Evolutionary conservation across 768 basidiomycete species (phyloP).

Genomic region (Rhizopogon sp.): DNA sequence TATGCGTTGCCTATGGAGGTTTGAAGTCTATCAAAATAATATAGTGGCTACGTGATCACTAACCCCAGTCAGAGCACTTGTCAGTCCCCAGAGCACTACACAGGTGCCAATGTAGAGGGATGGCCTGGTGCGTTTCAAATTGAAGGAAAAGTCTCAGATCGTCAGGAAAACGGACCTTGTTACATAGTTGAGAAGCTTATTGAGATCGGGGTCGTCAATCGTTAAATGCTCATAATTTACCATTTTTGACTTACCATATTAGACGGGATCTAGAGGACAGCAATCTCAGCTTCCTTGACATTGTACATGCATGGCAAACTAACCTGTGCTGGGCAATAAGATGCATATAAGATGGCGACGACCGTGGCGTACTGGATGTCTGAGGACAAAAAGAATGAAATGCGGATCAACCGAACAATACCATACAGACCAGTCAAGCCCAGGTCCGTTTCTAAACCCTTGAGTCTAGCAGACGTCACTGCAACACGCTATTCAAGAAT

Average conservation of each 20-base stretch:
- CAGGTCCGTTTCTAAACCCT: constrained; percentile 47
- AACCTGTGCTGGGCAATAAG: constrained; percentile 59
- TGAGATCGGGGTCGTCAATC: not conserved
- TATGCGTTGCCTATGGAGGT: constrained; percentile 41
- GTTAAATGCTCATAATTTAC: not conserved
- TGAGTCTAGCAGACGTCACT: constrained; percentile 44
- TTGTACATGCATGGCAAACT: not conserved
- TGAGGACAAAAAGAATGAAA: constrained; percentile 11
- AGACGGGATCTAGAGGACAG: constrained; percentile 35
- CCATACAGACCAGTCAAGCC: constrained; percentile 34
- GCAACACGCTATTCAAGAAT: constrained; percentile 35
- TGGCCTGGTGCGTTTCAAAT: constrained; percentile 34
- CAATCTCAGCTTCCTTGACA: not conserved
- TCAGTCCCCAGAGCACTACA: constrained; percentile 59
- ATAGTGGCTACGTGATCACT: constrained; percentile 7
- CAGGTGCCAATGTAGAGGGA: constrained; percentile 58
- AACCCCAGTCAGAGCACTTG: constrained; percentile 58
- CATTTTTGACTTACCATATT: constrained; percentile 42
- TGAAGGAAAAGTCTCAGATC: not conserved
- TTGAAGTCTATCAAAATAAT: not conserved
- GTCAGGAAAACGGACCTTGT: constrained; percentile 31
- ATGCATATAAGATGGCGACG: constrained; percentile 52
- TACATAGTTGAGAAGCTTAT: constrained; percentile 50
- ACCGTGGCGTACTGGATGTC: constrained; percentile 53
- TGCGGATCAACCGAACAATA: not conserved